These are phyloP conservation scores for Maudiozyma serrabonitensis DNA, from an alignment of 805 yeast genomes.

Conservation along the genomic window DNA sequence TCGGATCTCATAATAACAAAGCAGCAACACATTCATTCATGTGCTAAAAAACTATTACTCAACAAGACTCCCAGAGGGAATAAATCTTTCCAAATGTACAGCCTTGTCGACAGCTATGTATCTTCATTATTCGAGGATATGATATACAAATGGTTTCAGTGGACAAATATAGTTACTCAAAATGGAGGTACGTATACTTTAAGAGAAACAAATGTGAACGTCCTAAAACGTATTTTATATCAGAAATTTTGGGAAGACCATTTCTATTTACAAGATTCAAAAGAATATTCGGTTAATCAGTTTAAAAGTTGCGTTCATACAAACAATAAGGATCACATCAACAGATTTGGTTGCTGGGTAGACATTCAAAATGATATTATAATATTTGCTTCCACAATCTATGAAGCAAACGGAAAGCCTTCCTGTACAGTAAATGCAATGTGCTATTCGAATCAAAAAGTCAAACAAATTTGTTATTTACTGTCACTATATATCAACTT, in stretches of 20 bases:
- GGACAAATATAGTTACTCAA: not conserved
- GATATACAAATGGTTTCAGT: conserved; percentile 2
- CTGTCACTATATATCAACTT: not conserved
- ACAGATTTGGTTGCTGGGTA: conserved; percentile 2
- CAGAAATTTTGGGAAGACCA: not conserved
- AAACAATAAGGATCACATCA: not conserved
- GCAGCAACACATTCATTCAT: not conserved
- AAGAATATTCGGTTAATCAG: not conserved
- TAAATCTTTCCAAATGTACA: not conserved
- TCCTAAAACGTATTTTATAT: not conserved
- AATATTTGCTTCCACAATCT: not conserved
- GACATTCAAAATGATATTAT: conserved; percentile 2
- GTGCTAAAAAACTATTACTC: not conserved
- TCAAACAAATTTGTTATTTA: not conserved
- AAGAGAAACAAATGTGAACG: not conserved
- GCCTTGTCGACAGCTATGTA: not conserved
- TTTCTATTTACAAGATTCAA: not conserved
- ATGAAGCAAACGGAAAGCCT: not conserved
- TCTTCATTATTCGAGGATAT: not conserved
- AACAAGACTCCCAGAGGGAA: not conserved
- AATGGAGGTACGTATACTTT: conserved; percentile 1
- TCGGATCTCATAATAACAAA: not conserved
- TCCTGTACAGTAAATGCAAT: not conserved
- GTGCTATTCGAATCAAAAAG: not conserved
- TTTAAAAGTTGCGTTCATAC: not conserved